These are phyloP conservation scores for Epichloe amarillans DNA, from an alignment of 2,329 filamentous ascomycete species.

Conservation along the genomic window DNA sequence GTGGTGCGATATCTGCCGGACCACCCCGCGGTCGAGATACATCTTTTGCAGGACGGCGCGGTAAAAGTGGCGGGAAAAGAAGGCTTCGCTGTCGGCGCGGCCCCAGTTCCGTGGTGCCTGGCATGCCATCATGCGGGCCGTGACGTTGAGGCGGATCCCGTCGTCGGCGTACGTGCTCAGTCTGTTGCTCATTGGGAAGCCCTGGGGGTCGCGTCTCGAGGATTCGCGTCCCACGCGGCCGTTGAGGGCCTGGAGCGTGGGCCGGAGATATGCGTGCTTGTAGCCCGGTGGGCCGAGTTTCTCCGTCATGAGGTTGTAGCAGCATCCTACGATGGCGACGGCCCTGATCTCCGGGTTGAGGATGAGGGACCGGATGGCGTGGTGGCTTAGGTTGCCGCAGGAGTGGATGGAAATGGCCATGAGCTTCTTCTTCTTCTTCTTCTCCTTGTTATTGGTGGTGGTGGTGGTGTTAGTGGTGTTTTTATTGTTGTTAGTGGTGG, in stretches of 20 bases:
- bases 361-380: slow-evolving; percentile 74
- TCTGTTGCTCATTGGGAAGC: slow-evolving; percentile 79
- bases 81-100: slow-evolving; percentile 61
- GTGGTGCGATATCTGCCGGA: slow-evolving; percentile 42
- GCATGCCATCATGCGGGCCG: slow-evolving; percentile 94
- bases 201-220: slow-evolving; percentile 67
- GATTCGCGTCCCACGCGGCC: slow-evolving; percentile 57
- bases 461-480: too few relatives aligned
- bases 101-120: slow-evolving; percentile 94
- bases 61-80: slow-evolving; percentile 90
- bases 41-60: slow-evolving; percentile 81
- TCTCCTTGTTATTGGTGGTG: background rate
- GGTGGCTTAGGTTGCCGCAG: slow-evolving; percentile 93
- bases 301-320: slow-evolving; percentile 93
- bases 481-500: background rate
- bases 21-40: slow-evolving; percentile 73
- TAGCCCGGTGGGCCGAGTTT: slow-evolving; percentile 74
- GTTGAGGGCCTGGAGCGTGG: slow-evolving; percentile 51
- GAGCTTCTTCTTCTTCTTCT: slow-evolving; percentile 33
- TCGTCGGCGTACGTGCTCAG: slow-evolving; percentile 44
- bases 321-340: slow-evolving; percentile 95
- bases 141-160: slow-evolving; percentile 83
- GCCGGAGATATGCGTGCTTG: slow-evolving; percentile 67
- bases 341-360: slow-evolving; percentile 74
- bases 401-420: slow-evolving; percentile 95